These are phyloP conservation scores for Mycena indigotica DNA, from an alignment of 768 basidiomycete genomes.

Conservation along the genomic window DNA sequence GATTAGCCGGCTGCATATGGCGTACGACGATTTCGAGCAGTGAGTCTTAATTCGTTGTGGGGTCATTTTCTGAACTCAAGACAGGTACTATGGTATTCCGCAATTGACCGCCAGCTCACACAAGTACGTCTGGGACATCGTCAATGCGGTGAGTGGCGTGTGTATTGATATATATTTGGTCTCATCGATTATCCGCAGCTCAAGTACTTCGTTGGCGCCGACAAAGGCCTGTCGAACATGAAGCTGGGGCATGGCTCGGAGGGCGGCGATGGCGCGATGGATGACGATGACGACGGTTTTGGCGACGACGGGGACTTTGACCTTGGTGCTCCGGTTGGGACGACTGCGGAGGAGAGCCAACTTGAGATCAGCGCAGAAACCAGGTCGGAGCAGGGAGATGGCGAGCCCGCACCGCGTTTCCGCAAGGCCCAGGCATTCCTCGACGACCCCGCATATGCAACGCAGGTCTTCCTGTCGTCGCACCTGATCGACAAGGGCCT, in stretches of 20 bases:
- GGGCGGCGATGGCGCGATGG: background rate
- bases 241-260: background rate
- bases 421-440: conserved; percentile 1
- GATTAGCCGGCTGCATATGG: conserved; percentile 1
- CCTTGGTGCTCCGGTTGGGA: background rate
- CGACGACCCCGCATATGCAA: background rate
- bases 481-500: conserved; percentile 3
- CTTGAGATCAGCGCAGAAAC: background rate
- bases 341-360: background rate
- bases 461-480: conserved; percentile 16
- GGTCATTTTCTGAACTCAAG: background rate
- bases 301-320: background rate
- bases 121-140: background rate
- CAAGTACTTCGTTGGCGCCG: background rate
- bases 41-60: background rate
- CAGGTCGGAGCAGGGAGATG: background rate
- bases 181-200: background rate
- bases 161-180: background rate
- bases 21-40: background rate
- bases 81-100: background rate
- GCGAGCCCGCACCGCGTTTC: background rate
- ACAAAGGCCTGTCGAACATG: background rate
- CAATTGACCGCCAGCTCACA: background rate
- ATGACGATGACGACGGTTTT: background rate
- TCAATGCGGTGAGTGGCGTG: background rate